Conservation (phyloP, 495 filamentous ascomycete species). For the Penicillium mononematosum region DNA sequence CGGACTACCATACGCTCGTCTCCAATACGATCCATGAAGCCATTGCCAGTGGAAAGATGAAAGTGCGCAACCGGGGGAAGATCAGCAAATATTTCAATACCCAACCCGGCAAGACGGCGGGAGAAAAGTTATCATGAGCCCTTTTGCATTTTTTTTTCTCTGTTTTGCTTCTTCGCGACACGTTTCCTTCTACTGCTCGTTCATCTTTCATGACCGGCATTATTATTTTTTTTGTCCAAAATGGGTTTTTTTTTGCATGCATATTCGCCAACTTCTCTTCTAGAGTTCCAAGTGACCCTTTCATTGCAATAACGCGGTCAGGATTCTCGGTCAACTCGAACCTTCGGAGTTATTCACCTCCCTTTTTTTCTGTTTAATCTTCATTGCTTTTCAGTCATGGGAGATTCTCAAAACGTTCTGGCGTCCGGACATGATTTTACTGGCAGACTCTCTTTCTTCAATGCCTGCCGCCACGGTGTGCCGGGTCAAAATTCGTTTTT, state of each 20-base stretch:
- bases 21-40: slow-evolving; percentile 8
- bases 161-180: slow-evolving; percentile 15
- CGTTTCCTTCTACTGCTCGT: slow-evolving; percentile 22
- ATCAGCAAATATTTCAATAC: slow-evolving; percentile 45
- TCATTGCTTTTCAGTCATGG: slow-evolving; percentile 32
- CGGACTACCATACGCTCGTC: slow-evolving; percentile 3
- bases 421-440: slow-evolving; percentile 44
- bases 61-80: slow-evolving; percentile 56
- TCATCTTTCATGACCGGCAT: slow-evolving; percentile 30
- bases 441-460: slow-evolving; percentile 35
- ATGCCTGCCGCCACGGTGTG: slow-evolving; percentile 38
- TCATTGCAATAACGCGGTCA: slow-evolving; percentile 20
- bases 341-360: slow-evolving; percentile 21
- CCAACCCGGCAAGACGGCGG: slow-evolving; percentile 13
- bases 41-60: slow-evolving; percentile 49
- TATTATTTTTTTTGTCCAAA: slow-evolving; percentile 17
- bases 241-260: slow-evolving; percentile 22
- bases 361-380: slow-evolving; percentile 11
- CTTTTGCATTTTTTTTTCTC: slow-evolving; percentile 12
- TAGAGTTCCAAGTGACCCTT: slow-evolving; percentile 21
- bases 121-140: slow-evolving; percentile 23
- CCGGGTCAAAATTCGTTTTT: slow-evolving; percentile 32
- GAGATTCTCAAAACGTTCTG: slow-evolving; percentile 39
- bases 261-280: slow-evolving; percentile 19
- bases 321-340: slow-evolving; percentile 18